Conservation (phyloP, 2,329 filamentous ascomycete species). For the Beauveria sp. region DNA sequence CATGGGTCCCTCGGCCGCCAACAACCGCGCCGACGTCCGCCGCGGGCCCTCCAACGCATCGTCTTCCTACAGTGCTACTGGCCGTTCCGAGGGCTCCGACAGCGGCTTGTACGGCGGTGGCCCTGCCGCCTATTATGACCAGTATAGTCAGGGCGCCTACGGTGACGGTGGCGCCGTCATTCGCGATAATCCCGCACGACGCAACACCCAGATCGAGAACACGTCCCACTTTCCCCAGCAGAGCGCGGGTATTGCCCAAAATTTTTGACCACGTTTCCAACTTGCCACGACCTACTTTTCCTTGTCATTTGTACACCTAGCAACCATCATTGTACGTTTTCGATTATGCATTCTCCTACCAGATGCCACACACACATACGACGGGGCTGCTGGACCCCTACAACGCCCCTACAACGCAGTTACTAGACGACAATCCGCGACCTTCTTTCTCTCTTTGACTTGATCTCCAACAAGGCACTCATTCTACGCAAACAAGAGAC, state of each 20-base stretch:
- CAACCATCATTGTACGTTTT: not conserved
- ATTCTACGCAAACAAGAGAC: not conserved
- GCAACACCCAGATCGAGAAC: slow-evolving; percentile 93
- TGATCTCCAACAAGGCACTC: not conserved
- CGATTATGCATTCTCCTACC: not conserved
- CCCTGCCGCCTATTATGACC: slow-evolving; percentile 46
- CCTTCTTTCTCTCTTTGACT: not conserved
- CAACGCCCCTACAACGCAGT: not conserved
- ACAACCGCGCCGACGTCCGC: slow-evolving; percentile 66
- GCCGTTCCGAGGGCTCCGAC: slow-evolving; percentile 63
- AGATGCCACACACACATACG: not conserved
- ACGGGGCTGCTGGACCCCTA: not conserved
- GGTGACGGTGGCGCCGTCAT: slow-evolving; percentile 58
- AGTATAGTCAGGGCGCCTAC: slow-evolving; percentile 51
- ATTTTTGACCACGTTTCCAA: slow-evolving; percentile 56
- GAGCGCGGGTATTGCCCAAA: slow-evolving; percentile 92
- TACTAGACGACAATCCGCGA: not conserved
- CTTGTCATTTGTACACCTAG: slow-evolving; percentile 2
- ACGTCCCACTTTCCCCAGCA: slow-evolving; percentile 84
- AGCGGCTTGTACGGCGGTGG: slow-evolving; percentile 39
- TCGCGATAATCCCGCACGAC: slow-evolving; percentile 81
- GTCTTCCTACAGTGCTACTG: slow-evolving; percentile 82
- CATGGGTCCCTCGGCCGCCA: slow-evolving; percentile 64
- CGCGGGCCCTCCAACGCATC: slow-evolving; percentile 93
- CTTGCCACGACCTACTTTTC: slow-evolving; percentile 14